Evolutionary conservation across 2,329 filamentous ascomycete genomes (phyloP), one percentile per base, ranked within the genome.

Genomic region (Coniochaeta sp.): DNA sequence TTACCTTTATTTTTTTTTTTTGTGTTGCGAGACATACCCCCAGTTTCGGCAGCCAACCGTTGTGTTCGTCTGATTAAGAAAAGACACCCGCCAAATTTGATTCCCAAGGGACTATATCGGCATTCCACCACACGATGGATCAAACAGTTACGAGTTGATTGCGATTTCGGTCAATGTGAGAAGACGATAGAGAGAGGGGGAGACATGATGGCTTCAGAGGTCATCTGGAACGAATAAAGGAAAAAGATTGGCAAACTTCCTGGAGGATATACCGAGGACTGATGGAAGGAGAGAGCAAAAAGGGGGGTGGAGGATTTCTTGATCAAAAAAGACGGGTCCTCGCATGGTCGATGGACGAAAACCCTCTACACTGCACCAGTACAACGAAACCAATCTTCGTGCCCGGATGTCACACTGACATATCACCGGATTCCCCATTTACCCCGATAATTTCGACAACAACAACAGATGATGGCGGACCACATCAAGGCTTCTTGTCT

Each of bases 1-100:
- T 65, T 64, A 61, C 60, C 47, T 62, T 64, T 59, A n/a, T 47
- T 62, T 64, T 62, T 65, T 64, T 62, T 61, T 52, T 62, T 64
- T 59, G 60, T 28, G 65, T 66, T 28, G 58, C 57, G 57, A 55
- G 59, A 59, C 52, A 62, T 64, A 65, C 63, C 62, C n/a, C 61
- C 61, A 28, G 16, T 31, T 22, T 22, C 47, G 47, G 47, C 7
- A 6, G 26, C 14, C 47, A 31, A n/a, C 47, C 43, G 43, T 47
- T 52, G 47, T n/a, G 47, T 52, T n/a, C 47, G n/a, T 52, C 22
- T 14, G 44, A 50, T 26, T 19, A 40, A 58, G 59, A 31, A 65
- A 63, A 59, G 60, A 58, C 43, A 56, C 31, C 55, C 61, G 26
- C 56, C 57, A 44, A 61, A 54, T 50, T 38, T 57, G 50, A 60